Evolutionary conservation across 2,329 filamentous ascomycete species (phyloP).

Genomic region (Exophiala oligosperma): DNA sequence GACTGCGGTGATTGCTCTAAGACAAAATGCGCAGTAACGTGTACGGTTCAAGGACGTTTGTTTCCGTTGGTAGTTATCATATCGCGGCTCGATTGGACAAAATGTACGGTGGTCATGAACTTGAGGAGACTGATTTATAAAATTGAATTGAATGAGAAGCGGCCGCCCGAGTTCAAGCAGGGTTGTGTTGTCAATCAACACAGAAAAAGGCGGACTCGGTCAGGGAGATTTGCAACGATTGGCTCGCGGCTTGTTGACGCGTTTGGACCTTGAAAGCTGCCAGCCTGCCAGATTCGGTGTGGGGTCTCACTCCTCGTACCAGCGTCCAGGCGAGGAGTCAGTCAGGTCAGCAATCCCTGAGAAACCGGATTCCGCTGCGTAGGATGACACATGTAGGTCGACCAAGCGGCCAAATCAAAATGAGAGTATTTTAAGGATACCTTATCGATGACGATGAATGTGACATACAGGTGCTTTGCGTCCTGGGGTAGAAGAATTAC

Average conservation of each 20-base stretch:
- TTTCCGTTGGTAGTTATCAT: conserved; percentile 10
- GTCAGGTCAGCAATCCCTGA: no score
- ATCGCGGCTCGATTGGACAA: background rate
- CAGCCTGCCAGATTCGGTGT: conserved; percentile 4
- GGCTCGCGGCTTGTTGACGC: conserved; percentile 18
- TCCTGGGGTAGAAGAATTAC: no score
- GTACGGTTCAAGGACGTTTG: conserved; percentile 6
- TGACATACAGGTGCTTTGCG: no score
- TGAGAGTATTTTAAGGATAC: no score
- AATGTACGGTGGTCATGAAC: conserved; percentile 3
- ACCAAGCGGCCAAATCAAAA: no score
- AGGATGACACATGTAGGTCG: no score
- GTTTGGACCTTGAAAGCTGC: conserved; percentile 10
- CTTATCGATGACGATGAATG: no score
- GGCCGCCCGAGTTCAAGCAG: background rate
- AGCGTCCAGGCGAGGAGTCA: no score
- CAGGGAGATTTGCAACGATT: conserved; percentile 18
- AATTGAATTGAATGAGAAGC: background rate
- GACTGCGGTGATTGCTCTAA: conserved; percentile 2
- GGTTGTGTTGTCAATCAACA: conserved; percentile 26
- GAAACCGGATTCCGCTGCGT: no score
- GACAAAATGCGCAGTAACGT: background rate
- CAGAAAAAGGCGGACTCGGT: conserved; percentile 18
- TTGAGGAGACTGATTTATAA: background rate
- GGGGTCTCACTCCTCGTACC: background rate